phyloP scores from a whole-genome alignment of 2,329 filamentous ascomycete species.

The Colletotrichum chlorophyti region DNA sequence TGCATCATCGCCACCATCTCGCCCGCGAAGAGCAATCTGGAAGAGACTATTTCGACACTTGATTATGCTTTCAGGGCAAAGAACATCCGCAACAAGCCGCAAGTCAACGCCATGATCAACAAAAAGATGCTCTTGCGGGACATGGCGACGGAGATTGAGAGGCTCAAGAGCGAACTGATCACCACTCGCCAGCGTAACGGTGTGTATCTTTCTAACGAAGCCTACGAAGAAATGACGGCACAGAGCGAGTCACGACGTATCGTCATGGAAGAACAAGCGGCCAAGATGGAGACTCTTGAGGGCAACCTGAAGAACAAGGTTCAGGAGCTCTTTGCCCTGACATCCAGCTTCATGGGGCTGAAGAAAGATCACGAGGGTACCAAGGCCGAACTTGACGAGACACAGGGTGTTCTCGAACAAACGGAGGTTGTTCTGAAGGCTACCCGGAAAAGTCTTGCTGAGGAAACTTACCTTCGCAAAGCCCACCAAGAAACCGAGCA shows the following conservation, averaged over 20 bases:
- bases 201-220: slow-evolving; percentile 89
- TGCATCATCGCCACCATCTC: slow-evolving; percentile 98
- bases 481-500: slow-evolving; percentile 88
- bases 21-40: slow-evolving; percentile 91
- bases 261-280: slow-evolving; percentile 88
- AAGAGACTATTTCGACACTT: slow-evolving; percentile 97
- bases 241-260: slow-evolving; percentile 93
- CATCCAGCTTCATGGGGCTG: slow-evolving; percentile 83
- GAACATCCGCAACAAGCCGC: slow-evolving; percentile 98
- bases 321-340: slow-evolving; percentile 87
- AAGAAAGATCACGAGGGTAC: slow-evolving; percentile 90
- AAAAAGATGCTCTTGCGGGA: slow-evolving; percentile 93
- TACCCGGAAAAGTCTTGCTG: slow-evolving; percentile 77
- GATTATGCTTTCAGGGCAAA: slow-evolving; percentile 98
- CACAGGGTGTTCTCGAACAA: slow-evolving; percentile 82
- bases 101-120: slow-evolving; percentile 88
- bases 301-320: slow-evolving; percentile 90
- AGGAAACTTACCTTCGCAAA: slow-evolving; percentile 80
- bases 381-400: slow-evolving; percentile 74
- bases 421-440: slow-evolving; percentile 84
- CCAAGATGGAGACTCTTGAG: slow-evolving; percentile 92
- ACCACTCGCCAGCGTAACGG: slow-evolving; percentile 92
- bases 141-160: slow-evolving; percentile 92
- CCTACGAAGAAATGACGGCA: slow-evolving; percentile 88
- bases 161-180: slow-evolving; percentile 91